A percentile compares a stretch with the other conserved stretches of the same genome.
Conservation (phyloP, 2,329 filamentous ascomycete species). For the Tolypocladium guangdongense region DNA sequence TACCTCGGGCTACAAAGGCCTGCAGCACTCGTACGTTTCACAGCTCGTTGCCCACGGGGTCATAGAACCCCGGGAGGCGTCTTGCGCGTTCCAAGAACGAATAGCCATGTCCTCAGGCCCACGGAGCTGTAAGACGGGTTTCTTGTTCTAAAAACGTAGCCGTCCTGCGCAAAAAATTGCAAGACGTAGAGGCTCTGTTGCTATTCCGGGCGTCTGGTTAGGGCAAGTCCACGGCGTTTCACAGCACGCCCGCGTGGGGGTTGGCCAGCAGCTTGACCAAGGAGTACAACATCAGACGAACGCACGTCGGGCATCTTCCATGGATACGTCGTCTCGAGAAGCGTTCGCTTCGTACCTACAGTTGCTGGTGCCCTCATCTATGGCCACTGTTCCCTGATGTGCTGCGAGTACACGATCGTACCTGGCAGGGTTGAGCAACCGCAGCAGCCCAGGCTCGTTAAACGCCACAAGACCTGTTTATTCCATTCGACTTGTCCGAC, state of each 20-base stretch:
- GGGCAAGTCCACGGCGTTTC: not conserved
- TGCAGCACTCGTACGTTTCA: not conserved
- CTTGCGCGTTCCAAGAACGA: not conserved
- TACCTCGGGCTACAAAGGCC: not conserved
- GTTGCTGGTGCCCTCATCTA: not conserved
- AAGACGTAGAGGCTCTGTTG: not conserved
- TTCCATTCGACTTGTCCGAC: too few species aligned
- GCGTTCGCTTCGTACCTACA: not conserved
- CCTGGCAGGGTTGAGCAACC: not conserved
- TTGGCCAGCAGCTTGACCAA: not conserved
- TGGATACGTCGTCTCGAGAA: not conserved
- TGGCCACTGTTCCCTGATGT: not conserved
- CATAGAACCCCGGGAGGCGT: not conserved
- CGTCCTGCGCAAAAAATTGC: not conserved
- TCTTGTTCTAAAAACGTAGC: not conserved
- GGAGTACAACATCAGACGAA: not conserved
- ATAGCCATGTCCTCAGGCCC: not conserved
- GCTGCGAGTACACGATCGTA: not conserved
- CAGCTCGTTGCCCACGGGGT: not conserved
- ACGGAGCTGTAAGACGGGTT: not conserved
- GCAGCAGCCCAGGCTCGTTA: not conserved
- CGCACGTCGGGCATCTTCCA: not conserved
- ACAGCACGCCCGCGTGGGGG: not conserved
- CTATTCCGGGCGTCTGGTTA: not conserved
- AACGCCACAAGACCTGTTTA: not conserved